Evolutionary conservation across 2,329 filamentous ascomycete species (phyloP), one percentile per base, ranked within the genome.

Genomic region (Exophiala sp.): DNA sequence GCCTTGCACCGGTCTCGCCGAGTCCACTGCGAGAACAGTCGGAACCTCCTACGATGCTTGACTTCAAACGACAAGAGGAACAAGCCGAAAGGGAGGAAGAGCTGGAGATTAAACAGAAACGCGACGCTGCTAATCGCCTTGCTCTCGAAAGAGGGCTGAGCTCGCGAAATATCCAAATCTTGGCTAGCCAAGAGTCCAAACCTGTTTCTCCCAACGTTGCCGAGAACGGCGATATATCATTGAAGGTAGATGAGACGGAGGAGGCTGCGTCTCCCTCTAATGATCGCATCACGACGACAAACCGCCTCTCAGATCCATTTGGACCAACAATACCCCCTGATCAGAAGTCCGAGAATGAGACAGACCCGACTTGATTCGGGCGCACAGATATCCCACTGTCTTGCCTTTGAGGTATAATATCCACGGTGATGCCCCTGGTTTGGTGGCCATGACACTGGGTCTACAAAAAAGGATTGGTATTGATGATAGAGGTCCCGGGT

Each of bases 11-110:
- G 2, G 23, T 52, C 1, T 45, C 46, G 13, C 46, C 49, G 3
- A 44, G 42, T 11, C 48, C 48, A 1, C 46, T 51, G 9, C 46
- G 39, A 22, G 53, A 49, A 10, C 45, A 49, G 2, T 29, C 45
- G 19, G 43, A 68, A 34, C 65, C 71, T 1, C 70, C 76, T 0
- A 75, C 77, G 1, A 66, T 83, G 38, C 69, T 66, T 3, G 78
- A 81, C 46, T 62, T 83, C 10, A 74, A 76, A 58, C 70, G 69
- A 27, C 78, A 84, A 65, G 81, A 84, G 62, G 75, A 78, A 18
- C 68, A 66, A 23, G 64, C 75, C 0, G 73, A 70, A 41, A 58
- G 67, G 27, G 69, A 81, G 60, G 79, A 85, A 62, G 81, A 84
- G 61, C 65, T 66, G 2, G 71, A 74, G 30, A 67, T 83, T 21